Evolutionary conservation across 2,329 filamentous ascomycete species (phyloP).

Genomic region (Clonostachys solani): DNA sequence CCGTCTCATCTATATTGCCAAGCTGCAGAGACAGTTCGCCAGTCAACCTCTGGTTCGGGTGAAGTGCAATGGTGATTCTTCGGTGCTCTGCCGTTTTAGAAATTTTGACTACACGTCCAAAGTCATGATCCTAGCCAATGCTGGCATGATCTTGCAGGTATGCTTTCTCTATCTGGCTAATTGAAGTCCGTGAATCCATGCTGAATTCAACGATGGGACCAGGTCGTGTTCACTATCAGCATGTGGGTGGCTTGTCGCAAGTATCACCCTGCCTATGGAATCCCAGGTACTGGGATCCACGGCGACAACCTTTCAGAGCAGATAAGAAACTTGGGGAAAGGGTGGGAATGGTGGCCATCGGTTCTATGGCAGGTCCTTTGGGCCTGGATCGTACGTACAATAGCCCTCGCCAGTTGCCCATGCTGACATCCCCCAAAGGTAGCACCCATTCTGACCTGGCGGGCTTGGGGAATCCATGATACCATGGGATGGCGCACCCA

Average conservation of each 20-base stretch:
- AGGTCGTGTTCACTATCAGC: constrained; percentile 54
- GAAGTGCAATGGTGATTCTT: constrained; percentile 18
- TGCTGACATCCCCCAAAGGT: constrained; percentile 12
- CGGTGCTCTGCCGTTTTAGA: constrained; percentile 18
- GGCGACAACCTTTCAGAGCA: constrained; percentile 45
- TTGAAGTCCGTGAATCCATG: not conserved
- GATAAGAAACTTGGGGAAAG: constrained; percentile 34
- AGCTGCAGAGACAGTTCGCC: constrained; percentile 35
- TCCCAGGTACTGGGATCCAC: constrained; percentile 56
- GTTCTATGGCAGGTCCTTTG: constrained; percentile 59
- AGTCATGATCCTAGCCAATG: constrained; percentile 43
- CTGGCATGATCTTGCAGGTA: constrained; percentile 55
- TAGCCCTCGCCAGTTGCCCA: constrained; percentile 1
- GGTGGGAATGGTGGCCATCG: constrained; percentile 67
- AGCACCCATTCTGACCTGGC: constrained; percentile 55
- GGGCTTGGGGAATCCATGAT: constrained; percentile 56
- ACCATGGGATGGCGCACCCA: constrained; percentile 61
- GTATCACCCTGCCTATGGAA: constrained; percentile 58
- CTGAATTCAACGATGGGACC: not conserved
- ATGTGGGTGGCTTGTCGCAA: constrained; percentile 62
- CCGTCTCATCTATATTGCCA: constrained; percentile 53
- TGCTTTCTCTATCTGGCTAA: constrained; percentile 3
- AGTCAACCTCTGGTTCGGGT: constrained; percentile 1
- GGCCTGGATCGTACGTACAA: constrained; percentile 41
- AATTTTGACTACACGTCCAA: constrained; percentile 39